Base-by-base conservation (phyloP, 2,329 filamentous ascomycete genomes). In the Nannizziopsis barbatae region DNA sequence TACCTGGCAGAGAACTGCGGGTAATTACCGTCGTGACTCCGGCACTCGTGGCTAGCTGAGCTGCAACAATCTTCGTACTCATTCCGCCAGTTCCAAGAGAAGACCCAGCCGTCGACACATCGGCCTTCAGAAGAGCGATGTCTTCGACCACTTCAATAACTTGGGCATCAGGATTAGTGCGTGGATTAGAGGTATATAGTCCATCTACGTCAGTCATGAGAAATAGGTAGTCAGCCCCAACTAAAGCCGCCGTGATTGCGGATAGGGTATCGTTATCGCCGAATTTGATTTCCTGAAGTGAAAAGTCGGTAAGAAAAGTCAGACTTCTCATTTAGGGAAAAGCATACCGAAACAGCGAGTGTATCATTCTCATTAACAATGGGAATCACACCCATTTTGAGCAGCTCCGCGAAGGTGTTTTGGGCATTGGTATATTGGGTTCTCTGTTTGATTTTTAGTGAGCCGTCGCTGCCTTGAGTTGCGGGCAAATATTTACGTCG, bases 291-390 rank as follows among this genome's bases (percentile, higher is more conserved):
- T 98, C 92, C 62, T 71, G n/a, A 47, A 10, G 36, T n/a, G 15
- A 33, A 5, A 31, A 15, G 2, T 39, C 33, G 36, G n/a, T 18
- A 12, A 50, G 18, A 5, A 48, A 32, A 48, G 37, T 37, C 32
- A 46, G 10, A 22, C 5, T 18, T 18, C 17, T n/a, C 8, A 42
- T 22, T 33, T 27, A 11, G 15, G 31, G 14, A 12, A 10, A n/a
- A 11, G 41, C 67, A 27, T 67, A 74, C 71, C 39, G 90, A 86
- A 55, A 98, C 92, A 18, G 89, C 87, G 47, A 98, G 72, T 2
- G 92, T 98, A 65, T 98, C 92, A 66, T 98, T 98, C 69, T 98
- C 92, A 61, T 98, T 98, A 55, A 98, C 92, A 59, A 98, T 95
- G 8, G 92, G 92, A 54, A 98, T 93, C 20, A 96, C 90, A 1